Conservation (phyloP, 1,284 basidiomycete genomes). For the Xerocomus amazonicus region DNA sequence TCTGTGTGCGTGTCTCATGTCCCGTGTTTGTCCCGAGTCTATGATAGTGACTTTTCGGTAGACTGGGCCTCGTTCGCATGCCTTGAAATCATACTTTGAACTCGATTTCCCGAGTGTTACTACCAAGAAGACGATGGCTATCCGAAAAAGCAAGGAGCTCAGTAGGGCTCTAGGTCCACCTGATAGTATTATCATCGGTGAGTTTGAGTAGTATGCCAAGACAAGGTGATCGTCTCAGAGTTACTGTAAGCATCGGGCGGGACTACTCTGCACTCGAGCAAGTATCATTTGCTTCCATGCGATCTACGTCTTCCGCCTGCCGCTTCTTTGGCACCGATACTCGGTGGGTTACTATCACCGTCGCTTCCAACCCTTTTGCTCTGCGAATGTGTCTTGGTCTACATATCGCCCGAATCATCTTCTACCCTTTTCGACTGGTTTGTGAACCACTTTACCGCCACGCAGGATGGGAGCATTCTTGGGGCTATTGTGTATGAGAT, state of each 20-base stretch:
- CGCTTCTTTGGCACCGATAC: slow-evolving; percentile 40
- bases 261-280: slow-evolving; percentile 54
- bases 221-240: neutral
- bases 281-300: slow-evolving; percentile 69
- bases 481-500: slow-evolving; percentile 84
- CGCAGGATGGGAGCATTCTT: slow-evolving; percentile 24
- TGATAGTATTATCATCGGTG: slow-evolving; percentile 43
- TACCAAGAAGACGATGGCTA: slow-evolving; percentile 76
- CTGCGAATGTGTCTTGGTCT: slow-evolving; percentile 88
- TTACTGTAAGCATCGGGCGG: slow-evolving; percentile 58
- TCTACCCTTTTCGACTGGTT: slow-evolving; percentile 70
- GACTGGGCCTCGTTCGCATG: slow-evolving; percentile 48
- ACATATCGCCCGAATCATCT: slow-evolving; percentile 65
- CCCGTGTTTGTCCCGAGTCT: neutral
- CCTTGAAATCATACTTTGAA: slow-evolving; percentile 70
- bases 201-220: neutral
- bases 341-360: slow-evolving; percentile 49
- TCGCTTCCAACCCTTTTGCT: slow-evolving; percentile 74
- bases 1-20: slow-evolving; percentile 58
- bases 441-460: slow-evolving; percentile 45
- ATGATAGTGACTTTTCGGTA: slow-evolving; percentile 33
- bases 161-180: slow-evolving; percentile 49
- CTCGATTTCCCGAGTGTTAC: slow-evolving; percentile 88
- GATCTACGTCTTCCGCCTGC: slow-evolving; percentile 62
- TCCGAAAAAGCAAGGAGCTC: slow-evolving; percentile 68